A percentile compares a stretch with the other conserved stretches of the same genome.
phyloP scores from a whole-genome alignment of 2,329 filamentous ascomycete genomes.

The Lachnellula cervina region DNA sequence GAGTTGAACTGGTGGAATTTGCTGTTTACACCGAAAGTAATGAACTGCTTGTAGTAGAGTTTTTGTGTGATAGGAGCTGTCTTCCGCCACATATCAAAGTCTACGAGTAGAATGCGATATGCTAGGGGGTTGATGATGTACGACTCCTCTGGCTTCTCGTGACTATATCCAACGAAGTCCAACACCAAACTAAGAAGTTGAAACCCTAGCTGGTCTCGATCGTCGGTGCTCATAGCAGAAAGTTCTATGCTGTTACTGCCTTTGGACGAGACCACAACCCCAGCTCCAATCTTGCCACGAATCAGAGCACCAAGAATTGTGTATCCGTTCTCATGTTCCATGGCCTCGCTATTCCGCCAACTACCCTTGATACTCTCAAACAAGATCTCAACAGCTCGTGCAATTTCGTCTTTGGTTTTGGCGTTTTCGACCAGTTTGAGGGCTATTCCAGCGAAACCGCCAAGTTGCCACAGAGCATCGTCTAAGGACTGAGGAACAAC shows the following conservation, averaged over 20 bases:
- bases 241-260: conserved; percentile 29
- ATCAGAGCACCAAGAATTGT: conserved; percentile 79
- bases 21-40: conserved; percentile 82
- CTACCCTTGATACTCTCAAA: conserved; percentile 83
- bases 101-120: conserved; percentile 85
- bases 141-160: conserved; percentile 73
- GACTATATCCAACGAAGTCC: conserved; percentile 83
- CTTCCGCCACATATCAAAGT: conserved; percentile 88
- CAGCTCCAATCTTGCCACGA: conserved; percentile 69
- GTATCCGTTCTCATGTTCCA: conserved; percentile 95
- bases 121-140: conserved; percentile 95
- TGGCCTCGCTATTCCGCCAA: conserved; percentile 97
- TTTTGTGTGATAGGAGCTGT: conserved; percentile 72
- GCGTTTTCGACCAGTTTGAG: conserved; percentile 81
- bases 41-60: conserved; percentile 89
- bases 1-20: conserved; percentile 91
- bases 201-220: conserved; percentile 52
- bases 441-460: conserved; percentile 82
- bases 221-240: conserved; percentile 42
- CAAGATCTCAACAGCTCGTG: conserved; percentile 75
- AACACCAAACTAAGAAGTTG: conserved; percentile 73
- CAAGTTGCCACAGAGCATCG: conserved; percentile 86
- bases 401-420: conserved; percentile 61
- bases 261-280: conserved; percentile 35
- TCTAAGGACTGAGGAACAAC: conserved; percentile 79